These are phyloP conservation scores for Paecilomyces variotii DNA, from an alignment of 2,329 filamentous ascomycete species.

Conservation along the genomic window DNA sequence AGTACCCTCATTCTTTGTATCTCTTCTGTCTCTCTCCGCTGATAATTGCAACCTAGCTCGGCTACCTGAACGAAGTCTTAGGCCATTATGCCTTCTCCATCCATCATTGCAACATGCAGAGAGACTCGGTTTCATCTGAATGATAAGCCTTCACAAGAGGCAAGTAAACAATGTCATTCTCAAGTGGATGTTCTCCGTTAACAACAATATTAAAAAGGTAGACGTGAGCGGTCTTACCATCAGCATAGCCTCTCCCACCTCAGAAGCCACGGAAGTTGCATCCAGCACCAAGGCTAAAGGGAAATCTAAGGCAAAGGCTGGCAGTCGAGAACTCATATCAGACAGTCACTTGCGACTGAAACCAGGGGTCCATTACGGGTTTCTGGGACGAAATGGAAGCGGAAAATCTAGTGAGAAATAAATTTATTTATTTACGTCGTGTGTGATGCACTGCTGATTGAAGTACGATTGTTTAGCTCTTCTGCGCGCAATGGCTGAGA, in stretches of 20 bases:
- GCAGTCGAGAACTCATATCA: constrained; percentile 56
- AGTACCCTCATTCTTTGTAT: no score
- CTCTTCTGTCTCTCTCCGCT: no score
- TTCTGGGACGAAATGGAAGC: constrained; percentile 72
- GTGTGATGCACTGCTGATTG: constrained; percentile 1
- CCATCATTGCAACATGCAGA: constrained; percentile 55
- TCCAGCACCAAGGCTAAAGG: constrained; percentile 23
- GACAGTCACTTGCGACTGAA: constrained; percentile 66
- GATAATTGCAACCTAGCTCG: no score
- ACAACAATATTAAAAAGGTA: background rate
- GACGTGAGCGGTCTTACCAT: background rate
- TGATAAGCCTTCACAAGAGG: constrained; percentile 48
- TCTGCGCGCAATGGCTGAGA: constrained; percentile 66
- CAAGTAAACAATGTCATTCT: constrained; percentile 18
- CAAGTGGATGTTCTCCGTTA: background rate
- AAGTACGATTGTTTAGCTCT: constrained; percentile 43
- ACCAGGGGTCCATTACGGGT: constrained; percentile 64
- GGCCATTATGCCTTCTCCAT: constrained; percentile 2
- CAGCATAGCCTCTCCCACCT: constrained; percentile 42
- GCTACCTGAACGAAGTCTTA: no score
- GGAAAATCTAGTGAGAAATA: constrained; percentile 64
- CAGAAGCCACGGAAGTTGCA: constrained; percentile 42
- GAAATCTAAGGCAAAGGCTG: constrained; percentile 45
- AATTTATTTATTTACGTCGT: background rate
- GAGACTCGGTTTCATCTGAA: constrained; percentile 58